Conservation (phyloP, 1,284 basidiomycete species). For the Trametes versicolor region DNA sequence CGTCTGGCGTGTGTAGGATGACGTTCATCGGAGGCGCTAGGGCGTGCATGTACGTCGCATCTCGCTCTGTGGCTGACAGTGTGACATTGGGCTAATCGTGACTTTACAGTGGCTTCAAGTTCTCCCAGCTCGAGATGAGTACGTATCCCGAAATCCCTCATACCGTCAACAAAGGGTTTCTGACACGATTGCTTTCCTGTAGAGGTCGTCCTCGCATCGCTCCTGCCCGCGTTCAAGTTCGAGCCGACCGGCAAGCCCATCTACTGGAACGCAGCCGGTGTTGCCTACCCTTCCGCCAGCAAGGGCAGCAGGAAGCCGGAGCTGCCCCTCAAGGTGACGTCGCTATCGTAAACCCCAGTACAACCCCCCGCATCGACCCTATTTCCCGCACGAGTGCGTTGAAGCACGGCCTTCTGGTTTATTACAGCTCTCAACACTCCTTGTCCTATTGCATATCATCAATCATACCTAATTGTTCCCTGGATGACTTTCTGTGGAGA, state of each 20-base stretch:
- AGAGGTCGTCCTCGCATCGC: conserved; percentile 30
- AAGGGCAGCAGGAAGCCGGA: conserved; percentile 29
- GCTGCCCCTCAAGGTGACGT: conserved; percentile 28
- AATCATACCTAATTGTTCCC: too few species aligned
- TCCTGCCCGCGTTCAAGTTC: conserved; percentile 29
- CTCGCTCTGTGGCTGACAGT: background rate
- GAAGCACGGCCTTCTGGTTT: too few species aligned
- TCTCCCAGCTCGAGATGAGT: conserved; percentile 30
- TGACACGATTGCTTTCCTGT: background rate
- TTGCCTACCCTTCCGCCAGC: conserved; percentile 33
- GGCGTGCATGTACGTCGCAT: conserved; percentile 44
- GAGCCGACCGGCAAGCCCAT: conserved; percentile 26
- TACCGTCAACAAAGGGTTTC: too few species aligned
- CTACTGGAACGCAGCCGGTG: conserved; percentile 36
- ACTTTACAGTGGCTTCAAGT: conserved; percentile 24
- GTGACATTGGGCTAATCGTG: background rate
- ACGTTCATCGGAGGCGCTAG: conserved; percentile 46
- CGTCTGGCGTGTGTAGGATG: conserved; percentile 38
- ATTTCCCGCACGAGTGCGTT: too few species aligned
- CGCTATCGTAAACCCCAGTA: background rate
- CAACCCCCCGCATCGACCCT: too few species aligned
- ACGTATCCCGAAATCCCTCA: background rate
- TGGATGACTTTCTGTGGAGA: too few species aligned
- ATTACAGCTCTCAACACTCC: too few species aligned
- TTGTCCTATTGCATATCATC: too few species aligned